Evolutionary conservation across 768 basidiomycete genomes (phyloP).

Genomic region (Galerina marginata): DNA sequence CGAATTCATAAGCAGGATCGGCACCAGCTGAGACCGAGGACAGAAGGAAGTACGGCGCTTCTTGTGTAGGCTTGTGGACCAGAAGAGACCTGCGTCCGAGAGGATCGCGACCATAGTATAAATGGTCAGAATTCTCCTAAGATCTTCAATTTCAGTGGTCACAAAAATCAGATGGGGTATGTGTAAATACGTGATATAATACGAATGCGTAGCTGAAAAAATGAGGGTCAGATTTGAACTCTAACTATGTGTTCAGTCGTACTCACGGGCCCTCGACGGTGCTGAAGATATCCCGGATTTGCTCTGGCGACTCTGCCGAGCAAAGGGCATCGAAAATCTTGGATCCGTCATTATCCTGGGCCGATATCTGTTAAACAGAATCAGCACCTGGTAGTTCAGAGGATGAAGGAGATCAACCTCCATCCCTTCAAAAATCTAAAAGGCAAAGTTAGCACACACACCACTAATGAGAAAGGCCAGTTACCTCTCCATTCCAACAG

Average conservation of each 20-base stretch:
- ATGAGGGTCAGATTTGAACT: conserved; percentile 7
- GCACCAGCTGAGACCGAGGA: conserved; percentile 67
- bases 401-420: conserved; percentile 48
- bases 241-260: background rate
- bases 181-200: conserved; percentile 69
- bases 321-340: conserved; percentile 48
- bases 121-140: conserved; percentile 46
- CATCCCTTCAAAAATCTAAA: conserved; percentile 78
- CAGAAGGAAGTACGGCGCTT: conserved; percentile 61
- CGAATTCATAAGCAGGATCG: conserved; percentile 51
- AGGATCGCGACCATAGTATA: conserved; percentile 84
- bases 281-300: conserved; percentile 59
- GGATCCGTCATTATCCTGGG: conserved; percentile 75
- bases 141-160: background rate
- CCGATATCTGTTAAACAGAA: conserved; percentile 48
- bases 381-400: background rate
- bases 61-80: conserved; percentile 59
- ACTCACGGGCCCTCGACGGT: conserved; percentile 84
- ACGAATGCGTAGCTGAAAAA: conserved; percentile 76
- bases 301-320: conserved; percentile 35
- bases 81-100: conserved; percentile 87
- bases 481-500: conserved; percentile 89
- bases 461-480: conserved; percentile 1
- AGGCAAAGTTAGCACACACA: background rate
- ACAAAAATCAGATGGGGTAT: background rate